A percentile compares a stretch with the other conserved stretches of the same genome.
Evolutionary conservation across 441 rosid species (phyloP).

Genomic region (Arabidopsis hybrid): DNA sequence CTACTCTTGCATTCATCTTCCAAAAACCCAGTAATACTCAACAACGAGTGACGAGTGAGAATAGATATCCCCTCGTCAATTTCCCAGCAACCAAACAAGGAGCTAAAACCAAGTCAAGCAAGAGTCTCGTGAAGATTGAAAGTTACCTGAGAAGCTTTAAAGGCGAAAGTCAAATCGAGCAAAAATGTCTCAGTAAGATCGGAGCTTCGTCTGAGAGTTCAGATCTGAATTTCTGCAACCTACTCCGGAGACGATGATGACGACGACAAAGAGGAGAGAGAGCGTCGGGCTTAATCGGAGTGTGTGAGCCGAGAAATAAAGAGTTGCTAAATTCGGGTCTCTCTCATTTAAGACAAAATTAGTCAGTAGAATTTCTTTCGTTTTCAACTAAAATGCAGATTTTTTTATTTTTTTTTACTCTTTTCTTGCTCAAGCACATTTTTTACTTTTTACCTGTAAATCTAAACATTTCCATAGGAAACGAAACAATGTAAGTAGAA

Average conservation of each 20-base stretch:
- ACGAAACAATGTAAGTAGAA: neutral
- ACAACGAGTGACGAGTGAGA: neutral
- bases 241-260: slow-evolving; percentile 37
- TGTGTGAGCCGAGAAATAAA: slow-evolving; percentile 3
- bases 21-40: slow-evolving; percentile 15
- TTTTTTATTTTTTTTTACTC: too few relatives aligned
- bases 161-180: slow-evolving; percentile 2
- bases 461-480: too few relatives aligned
- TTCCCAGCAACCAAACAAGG: slow-evolving; percentile 19
- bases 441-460: too few relatives aligned
- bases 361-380: slow-evolving; percentile 19
- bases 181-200: neutral
- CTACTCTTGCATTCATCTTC: neutral
- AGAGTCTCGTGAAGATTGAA: neutral
- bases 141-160: slow-evolving; percentile 38
- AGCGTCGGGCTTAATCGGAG: slow-evolving; percentile 18
- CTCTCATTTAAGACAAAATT: slow-evolving; percentile 40
- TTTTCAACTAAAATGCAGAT: neutral
- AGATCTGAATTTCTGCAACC: slow-evolving; percentile 39
- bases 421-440: too few relatives aligned
- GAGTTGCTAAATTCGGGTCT: slow-evolving; percentile 29
- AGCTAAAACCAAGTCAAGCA: slow-evolving; percentile 27
- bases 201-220: slow-evolving; percentile 25
- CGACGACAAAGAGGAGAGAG: slow-evolving; percentile 10
- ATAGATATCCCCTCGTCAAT: neutral